A percentile compares a stretch with the other conserved stretches of the same genome.
Conservation (phyloP, 768 basidiomycete species). For the Daedaleopsis nitida region DNA sequence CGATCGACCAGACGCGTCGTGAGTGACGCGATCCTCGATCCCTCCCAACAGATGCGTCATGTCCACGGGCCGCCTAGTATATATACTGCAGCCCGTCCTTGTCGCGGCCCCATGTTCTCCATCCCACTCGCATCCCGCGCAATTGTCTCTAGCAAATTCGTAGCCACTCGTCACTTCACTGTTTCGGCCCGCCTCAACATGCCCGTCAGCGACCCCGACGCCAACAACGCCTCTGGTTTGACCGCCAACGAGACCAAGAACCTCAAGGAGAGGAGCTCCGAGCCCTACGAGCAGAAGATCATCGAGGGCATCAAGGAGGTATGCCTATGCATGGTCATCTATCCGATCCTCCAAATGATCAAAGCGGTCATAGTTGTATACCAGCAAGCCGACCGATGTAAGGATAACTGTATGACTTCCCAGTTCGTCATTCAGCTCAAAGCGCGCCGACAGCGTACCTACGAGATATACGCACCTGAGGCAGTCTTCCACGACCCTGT, state of each 20-base stretch:
- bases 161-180: conserved; percentile 4
- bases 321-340: conserved; percentile 1
- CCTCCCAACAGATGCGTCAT: conserved; percentile 7
- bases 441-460: conserved; percentile 38
- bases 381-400: conserved; percentile 41
- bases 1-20: conserved; percentile 4
- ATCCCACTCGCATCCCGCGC: neutral
- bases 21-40: conserved; percentile 15
- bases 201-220: conserved; percentile 26
- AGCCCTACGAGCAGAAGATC: conserved; percentile 39
- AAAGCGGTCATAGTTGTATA: conserved; percentile 35
- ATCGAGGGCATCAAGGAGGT: conserved; percentile 46
- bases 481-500: conserved; percentile 50
- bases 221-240: conserved; percentile 42
- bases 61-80: neutral
- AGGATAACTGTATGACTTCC: neutral
- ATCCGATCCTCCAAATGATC: conserved; percentile 2
- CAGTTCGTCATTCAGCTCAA: too few species aligned
- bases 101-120: conserved; percentile 2
- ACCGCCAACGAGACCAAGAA: conserved; percentile 39
- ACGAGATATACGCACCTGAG: conserved; percentile 42
- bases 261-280: conserved; percentile 38
- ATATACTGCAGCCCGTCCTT: neutral
- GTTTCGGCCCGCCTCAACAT: conserved; percentile 14
- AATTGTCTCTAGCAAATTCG: neutral